phyloP scores from a whole-genome alignment of 2,329 filamentous ascomycete species.

The Venturia asperata region DNA sequence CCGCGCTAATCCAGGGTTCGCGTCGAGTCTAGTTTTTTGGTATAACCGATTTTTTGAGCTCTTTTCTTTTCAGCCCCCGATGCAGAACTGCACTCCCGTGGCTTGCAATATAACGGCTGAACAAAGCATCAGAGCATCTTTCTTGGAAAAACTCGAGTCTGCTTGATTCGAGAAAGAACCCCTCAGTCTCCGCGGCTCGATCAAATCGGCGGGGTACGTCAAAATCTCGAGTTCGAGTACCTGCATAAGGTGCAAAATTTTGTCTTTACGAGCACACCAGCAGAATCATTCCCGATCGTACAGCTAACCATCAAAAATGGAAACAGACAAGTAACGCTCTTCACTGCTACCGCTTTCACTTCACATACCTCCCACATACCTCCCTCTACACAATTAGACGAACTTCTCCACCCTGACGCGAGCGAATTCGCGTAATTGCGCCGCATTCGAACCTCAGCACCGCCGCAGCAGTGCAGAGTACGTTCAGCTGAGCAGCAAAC shows the following conservation, averaged over 20 bases:
- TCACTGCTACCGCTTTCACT: neutral
- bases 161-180: neutral
- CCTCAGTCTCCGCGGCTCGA: neutral
- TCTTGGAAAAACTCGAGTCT: neutral
- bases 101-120: neutral
- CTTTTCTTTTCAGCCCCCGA: neutral
- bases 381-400: neutral
- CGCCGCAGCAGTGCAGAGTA: neutral
- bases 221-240: neutral
- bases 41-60: neutral
- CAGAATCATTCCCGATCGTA: neutral
- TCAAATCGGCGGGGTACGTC: slow-evolving; percentile 5
- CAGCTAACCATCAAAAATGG: neutral
- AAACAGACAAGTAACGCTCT: neutral
- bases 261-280: neutral
- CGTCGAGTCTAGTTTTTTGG: neutral
- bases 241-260: slow-evolving; percentile 5
- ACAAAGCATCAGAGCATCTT: neutral
- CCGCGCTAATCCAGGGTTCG: slow-evolving; percentile 5
- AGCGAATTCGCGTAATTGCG: neutral
- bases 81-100: neutral
- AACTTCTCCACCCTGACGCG: neutral
- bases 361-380: neutral
- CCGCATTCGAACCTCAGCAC: neutral
- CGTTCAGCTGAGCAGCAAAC: neutral